These are phyloP conservation scores for Phytophthora megakarya DNA, from an alignment of 352 stramenopile species.

Conservation along the genomic window DNA sequence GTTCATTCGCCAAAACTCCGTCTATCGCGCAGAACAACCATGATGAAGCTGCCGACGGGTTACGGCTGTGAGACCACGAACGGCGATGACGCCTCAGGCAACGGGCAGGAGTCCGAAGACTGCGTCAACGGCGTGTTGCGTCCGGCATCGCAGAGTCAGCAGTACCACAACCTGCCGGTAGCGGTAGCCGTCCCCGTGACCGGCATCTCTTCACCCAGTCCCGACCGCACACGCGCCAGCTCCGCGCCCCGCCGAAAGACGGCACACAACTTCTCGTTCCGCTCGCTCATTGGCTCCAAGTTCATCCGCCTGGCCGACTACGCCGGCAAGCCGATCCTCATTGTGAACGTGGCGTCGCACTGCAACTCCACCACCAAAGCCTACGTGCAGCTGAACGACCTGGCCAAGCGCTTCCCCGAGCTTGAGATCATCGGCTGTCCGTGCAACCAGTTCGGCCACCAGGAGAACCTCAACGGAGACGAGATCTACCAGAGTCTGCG, in stretches of 20 bases:
- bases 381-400: constrained; percentile 75
- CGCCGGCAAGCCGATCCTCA: constrained; percentile 63
- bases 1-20: constrained; percentile 32
- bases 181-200: constrained; percentile 55
- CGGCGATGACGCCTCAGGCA: constrained; percentile 17
- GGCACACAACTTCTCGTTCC: constrained; percentile 79
- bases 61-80: constrained; percentile 42
- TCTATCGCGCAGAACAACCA: constrained; percentile 10
- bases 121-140: constrained; percentile 27
- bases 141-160: constrained; percentile 28
- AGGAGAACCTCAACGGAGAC: constrained; percentile 81
- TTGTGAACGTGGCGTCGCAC: constrained; percentile 84
- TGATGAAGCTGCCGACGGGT: constrained; percentile 48
- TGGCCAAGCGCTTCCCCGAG: constrained; percentile 62
- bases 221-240: constrained; percentile 35
- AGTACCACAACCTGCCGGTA: constrained; percentile 62
- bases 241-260: constrained; percentile 49
- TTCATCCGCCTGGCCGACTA: constrained; percentile 74
- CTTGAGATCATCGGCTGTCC: constrained; percentile 76
- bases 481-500: constrained; percentile 78
- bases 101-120: constrained; percentile 19
- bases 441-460: constrained; percentile 85
- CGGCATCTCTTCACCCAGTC: constrained; percentile 22
- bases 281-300: constrained; percentile 59
- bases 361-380: constrained; percentile 81